Percentiles rank a stretch among this genome's conserved stretches.
Conservation (phyloP, 2,329 filamentous ascomycete species). For the Clathrospora elynae region DNA sequence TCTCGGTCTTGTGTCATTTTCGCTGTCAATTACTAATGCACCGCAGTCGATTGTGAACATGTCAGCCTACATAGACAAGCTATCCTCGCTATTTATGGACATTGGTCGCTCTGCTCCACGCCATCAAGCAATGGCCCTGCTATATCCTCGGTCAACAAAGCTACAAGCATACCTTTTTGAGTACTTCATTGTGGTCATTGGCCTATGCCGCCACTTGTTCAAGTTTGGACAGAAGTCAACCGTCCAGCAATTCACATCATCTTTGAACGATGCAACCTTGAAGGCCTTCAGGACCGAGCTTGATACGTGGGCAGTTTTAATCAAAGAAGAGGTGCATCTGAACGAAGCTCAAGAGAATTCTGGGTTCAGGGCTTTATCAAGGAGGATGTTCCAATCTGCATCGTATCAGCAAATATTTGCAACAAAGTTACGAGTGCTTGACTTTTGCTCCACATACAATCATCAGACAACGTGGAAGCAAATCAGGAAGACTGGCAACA, state of each 20-base stretch:
- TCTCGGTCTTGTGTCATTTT: conserved; percentile 18
- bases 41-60: conserved; percentile 39
- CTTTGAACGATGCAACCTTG: conserved; percentile 42
- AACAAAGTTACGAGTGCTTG: conserved; percentile 39
- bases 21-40: conserved; percentile 6
- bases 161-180: conserved; percentile 47
- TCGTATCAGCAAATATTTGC: conserved; percentile 23
- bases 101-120: conserved; percentile 49
- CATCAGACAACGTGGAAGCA: conserved; percentile 52
- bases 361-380: conserved; percentile 26
- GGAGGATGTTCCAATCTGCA: conserved; percentile 15
- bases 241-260: conserved; percentile 39
- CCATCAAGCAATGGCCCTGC: conserved; percentile 47
- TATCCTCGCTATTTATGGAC: conserved; percentile 50
- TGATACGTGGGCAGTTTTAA: conserved; percentile 42
- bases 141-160: conserved; percentile 48
- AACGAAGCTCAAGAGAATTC: conserved; percentile 38
- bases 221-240: conserved; percentile 43
- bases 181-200: conserved; percentile 52
- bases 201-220: conserved; percentile 47
- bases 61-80: conserved; percentile 47
- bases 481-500: conserved; percentile 49
- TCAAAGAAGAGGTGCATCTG: conserved; percentile 44
- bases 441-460: conserved; percentile 52
- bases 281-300: conserved; percentile 45